Percentiles rank a stretch among this genome's conserved stretches.
phyloP scores from a whole-genome alignment of 306 rosid species.

The Cucurbita maxima region DNA sequence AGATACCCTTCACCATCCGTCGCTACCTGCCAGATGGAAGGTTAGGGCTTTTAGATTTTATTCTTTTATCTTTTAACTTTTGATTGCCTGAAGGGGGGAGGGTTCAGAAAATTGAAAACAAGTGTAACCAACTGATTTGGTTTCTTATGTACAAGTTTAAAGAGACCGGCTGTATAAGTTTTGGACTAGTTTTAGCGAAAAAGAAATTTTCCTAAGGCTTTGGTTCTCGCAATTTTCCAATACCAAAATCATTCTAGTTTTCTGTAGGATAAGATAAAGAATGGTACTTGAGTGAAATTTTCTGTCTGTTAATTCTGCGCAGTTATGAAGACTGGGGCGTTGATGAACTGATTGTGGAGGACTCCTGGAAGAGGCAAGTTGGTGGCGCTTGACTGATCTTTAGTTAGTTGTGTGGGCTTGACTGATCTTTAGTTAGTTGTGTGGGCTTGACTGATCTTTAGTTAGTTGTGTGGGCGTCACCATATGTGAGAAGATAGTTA shows the following conservation, averaged over 20 bases:
- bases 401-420: neutral
- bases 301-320: constrained; percentile 4
- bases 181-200: neutral
- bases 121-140: neutral
- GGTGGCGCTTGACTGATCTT: constrained; percentile 53
- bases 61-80: neutral
- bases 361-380: constrained; percentile 97
- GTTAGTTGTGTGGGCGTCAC: neutral
- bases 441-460: constrained; percentile 21
- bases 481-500: neutral
- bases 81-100: neutral
- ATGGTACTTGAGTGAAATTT: neutral
- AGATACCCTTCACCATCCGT: constrained; percentile 89
- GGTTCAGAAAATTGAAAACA: neutral
- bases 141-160: neutral
- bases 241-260: neutral
- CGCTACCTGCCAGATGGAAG: constrained; percentile 98
- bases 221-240: neutral
- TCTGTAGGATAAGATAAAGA: too few species aligned
- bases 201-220: neutral
- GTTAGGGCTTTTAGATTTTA: constrained; percentile 14
- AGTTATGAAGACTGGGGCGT: constrained; percentile 99
- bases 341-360: constrained; percentile 88
- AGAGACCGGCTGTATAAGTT: neutral
- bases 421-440: too few species aligned